Evolutionary conservation across 2,329 filamentous ascomycete species (phyloP).

Genomic region (Monilinia aucupariae): DNA sequence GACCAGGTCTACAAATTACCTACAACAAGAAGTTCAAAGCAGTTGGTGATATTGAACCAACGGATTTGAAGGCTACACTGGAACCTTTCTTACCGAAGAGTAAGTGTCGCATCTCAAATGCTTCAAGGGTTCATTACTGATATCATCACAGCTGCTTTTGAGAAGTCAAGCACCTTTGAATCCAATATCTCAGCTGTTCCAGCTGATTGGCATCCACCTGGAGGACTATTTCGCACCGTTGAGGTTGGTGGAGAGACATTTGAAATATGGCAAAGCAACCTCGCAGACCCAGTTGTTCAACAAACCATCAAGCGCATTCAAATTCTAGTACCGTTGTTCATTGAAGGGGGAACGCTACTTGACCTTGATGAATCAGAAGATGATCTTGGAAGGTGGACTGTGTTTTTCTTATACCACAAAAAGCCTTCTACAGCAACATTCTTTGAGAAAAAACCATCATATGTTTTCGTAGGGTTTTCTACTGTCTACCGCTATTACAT

Average conservation of each 20-base stretch:
- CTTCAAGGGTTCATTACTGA: background rate
- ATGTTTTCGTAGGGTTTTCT: conserved; percentile 81
- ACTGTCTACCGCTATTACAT: conserved; percentile 86
- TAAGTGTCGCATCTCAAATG: conserved; percentile 36
- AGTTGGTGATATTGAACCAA: conserved; percentile 61
- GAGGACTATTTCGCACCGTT: conserved; percentile 62
- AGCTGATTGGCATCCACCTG: conserved; percentile 63
- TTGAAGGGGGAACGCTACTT: conserved; percentile 84
- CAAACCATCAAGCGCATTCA: conserved; percentile 75
- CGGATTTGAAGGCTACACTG: conserved; percentile 57
- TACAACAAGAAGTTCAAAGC: conserved; percentile 67
- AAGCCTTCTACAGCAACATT: conserved; percentile 38
- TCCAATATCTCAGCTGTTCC: conserved; percentile 45
- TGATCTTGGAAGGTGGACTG: conserved; percentile 75
- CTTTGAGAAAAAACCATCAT: conserved; percentile 47
- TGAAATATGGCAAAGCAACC: conserved; percentile 77
- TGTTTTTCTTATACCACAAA: conserved; percentile 81
- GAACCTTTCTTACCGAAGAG: conserved; percentile 60
- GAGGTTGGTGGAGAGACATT: conserved; percentile 58
- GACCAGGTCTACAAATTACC: conserved; percentile 65
- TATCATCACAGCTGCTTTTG: conserved; percentile 55
- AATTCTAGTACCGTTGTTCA: conserved; percentile 78
- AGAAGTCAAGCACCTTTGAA: conserved; percentile 57
- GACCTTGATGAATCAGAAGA: conserved; percentile 61
- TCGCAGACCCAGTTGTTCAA: conserved; percentile 64